phyloP scores from a whole-genome alignment of 2,329 filamentous ascomycete species.

The Penicillium polonicum region DNA sequence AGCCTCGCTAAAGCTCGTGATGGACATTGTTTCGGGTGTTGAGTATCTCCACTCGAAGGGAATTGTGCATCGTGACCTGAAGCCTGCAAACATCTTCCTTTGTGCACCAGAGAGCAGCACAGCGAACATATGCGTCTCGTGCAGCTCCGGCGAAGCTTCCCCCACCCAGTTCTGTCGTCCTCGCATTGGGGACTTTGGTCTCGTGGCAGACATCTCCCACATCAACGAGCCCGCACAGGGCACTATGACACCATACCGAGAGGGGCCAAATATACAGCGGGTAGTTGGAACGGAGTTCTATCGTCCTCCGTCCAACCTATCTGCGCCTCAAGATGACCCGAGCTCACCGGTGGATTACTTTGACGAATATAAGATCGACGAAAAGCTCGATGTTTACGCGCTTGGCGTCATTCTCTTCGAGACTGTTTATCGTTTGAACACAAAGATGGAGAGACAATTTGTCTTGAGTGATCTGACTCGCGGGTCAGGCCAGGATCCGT shows the following conservation, averaged over 20 bases:
- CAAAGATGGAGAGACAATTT: slow-evolving; percentile 49
- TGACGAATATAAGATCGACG: slow-evolving; percentile 39
- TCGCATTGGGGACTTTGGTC: slow-evolving; percentile 67
- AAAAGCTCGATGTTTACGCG: slow-evolving; percentile 61
- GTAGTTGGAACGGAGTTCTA: slow-evolving; percentile 64
- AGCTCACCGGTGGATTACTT: slow-evolving; percentile 3
- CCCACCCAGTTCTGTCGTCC: slow-evolving; percentile 52
- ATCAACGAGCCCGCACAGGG: slow-evolving; percentile 31
- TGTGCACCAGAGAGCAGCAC: slow-evolving; percentile 52
- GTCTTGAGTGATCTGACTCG: slow-evolving; percentile 44
- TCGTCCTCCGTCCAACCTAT: slow-evolving; percentile 47
- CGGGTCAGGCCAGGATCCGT: slow-evolving; percentile 14
- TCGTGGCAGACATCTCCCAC: slow-evolving; percentile 57
- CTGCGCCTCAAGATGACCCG: background rate
- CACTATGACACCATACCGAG: slow-evolving; percentile 21
- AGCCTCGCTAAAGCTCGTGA: slow-evolving; percentile 57
- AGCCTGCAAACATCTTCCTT: slow-evolving; percentile 67
- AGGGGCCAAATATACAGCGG: slow-evolving; percentile 33
- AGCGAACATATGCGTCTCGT: slow-evolving; percentile 48
- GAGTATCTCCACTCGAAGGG: slow-evolving; percentile 62
- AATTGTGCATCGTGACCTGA: slow-evolving; percentile 66
- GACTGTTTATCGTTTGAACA: slow-evolving; percentile 56
- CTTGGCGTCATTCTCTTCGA: slow-evolving; percentile 64
- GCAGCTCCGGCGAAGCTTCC: slow-evolving; percentile 31
- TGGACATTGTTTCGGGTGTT: slow-evolving; percentile 61